Conservation (phyloP, 352 stramenopile species). For the Globisporangium acanthophoron region DNA sequence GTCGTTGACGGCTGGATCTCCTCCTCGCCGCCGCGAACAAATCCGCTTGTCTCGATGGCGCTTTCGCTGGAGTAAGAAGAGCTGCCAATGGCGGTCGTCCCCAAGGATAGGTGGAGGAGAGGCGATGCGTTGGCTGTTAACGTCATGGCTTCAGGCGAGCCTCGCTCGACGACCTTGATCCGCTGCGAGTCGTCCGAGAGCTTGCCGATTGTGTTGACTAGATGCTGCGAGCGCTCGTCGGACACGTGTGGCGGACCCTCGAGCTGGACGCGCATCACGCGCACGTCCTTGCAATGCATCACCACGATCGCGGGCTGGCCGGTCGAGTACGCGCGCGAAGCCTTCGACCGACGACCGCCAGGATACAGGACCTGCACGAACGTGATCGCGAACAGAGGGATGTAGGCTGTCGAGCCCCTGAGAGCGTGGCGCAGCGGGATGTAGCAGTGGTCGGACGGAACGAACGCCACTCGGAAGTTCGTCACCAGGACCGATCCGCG, state of each 20-base stretch:
- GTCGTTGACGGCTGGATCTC: neutral
- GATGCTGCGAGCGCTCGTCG: slow-evolving; percentile 41
- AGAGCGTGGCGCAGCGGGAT: slow-evolving; percentile 29
- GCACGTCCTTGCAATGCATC: slow-evolving; percentile 78
- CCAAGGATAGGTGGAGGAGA: slow-evolving; percentile 7
- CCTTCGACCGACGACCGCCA: slow-evolving; percentile 45
- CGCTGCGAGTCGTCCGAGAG: slow-evolving; percentile 56
- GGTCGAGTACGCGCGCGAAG: slow-evolving; percentile 44
- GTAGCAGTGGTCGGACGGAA: slow-evolving; percentile 46
- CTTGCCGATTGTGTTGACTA: slow-evolving; percentile 45
- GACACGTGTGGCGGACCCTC: slow-evolving; percentile 39
- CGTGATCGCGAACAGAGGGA: slow-evolving; percentile 72
- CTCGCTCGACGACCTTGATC: slow-evolving; percentile 28
- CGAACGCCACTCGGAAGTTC: slow-evolving; percentile 78
- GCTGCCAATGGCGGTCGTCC: neutral
- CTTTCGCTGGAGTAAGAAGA: slow-evolving; percentile 1
- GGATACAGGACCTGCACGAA: slow-evolving; percentile 54
- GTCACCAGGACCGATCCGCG: slow-evolving; percentile 59
- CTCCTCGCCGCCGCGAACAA: slow-evolving; percentile 1
- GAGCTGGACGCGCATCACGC: slow-evolving; percentile 63
- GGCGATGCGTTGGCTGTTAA: slow-evolving; percentile 1
- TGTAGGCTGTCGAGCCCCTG: slow-evolving; percentile 48
- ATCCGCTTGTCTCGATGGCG: slow-evolving; percentile 1
- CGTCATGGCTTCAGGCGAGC: neutral
- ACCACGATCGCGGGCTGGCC: slow-evolving; percentile 47